phyloP scores from a whole-genome alignment of 2,329 filamentous ascomycete genomes.

The Pseudodiploospora longispora region DNA sequence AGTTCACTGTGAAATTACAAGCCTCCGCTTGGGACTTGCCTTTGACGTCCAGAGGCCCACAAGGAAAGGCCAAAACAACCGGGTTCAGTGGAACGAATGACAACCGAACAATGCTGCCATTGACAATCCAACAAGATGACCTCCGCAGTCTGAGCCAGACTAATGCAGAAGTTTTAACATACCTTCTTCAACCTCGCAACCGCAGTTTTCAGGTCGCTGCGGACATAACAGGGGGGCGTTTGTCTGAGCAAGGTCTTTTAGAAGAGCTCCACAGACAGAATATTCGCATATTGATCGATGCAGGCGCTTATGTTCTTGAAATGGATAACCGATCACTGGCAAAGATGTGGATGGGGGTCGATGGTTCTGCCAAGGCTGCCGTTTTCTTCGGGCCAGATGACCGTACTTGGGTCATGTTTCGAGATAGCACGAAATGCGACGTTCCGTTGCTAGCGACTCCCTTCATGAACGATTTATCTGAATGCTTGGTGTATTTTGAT shows the following conservation, averaged over 20 bases:
- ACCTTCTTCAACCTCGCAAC: slow-evolving; percentile 46
- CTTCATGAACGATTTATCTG: slow-evolving; percentile 42
- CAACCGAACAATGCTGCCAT: slow-evolving; percentile 48
- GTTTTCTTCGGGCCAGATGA: slow-evolving; percentile 42
- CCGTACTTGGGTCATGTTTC: slow-evolving; percentile 14
- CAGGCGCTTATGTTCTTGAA: slow-evolving; percentile 56
- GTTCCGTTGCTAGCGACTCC: slow-evolving; percentile 45
- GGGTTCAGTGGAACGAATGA: slow-evolving; percentile 71
- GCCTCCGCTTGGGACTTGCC: slow-evolving; percentile 63
- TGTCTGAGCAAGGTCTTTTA: slow-evolving; percentile 40
- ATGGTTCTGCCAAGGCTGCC: slow-evolving; percentile 37
- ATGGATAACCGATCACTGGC: slow-evolving; percentile 46
- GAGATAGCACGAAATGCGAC: slow-evolving; percentile 27
- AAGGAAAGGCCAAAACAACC: slow-evolving; percentile 38
- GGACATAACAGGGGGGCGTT: slow-evolving; percentile 20
- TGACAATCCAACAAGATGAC: slow-evolving; percentile 52
- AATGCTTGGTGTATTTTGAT: slow-evolving; percentile 47
- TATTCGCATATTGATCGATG: slow-evolving; percentile 53
- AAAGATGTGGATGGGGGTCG: slow-evolving; percentile 40
- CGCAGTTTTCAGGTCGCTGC: slow-evolving; percentile 32
- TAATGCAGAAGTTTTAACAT: slow-evolving; percentile 54
- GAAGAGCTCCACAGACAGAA: slow-evolving; percentile 20
- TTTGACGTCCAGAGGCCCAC: slow-evolving; percentile 21
- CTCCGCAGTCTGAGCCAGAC: slow-evolving; percentile 48
- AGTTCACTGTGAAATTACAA: slow-evolving; percentile 56